Conservation (phyloP, 2,329 filamentous ascomycete species). For the Fusarium sp. region DNA sequence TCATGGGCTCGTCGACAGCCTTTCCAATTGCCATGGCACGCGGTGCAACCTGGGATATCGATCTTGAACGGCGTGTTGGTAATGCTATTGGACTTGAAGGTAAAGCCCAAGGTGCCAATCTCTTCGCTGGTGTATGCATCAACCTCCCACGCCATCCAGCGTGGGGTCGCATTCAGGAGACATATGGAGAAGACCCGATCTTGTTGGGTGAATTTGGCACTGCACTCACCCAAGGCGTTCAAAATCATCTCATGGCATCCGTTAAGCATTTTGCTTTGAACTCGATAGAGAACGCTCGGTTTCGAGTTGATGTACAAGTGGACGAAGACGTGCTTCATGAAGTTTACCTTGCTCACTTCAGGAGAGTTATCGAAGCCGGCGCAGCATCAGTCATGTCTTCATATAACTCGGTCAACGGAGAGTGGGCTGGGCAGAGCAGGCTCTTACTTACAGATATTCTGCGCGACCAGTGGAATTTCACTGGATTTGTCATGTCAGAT, state of each 20-base stretch:
- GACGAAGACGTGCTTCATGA: conserved; percentile 30
- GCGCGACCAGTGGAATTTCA: conserved; percentile 26
- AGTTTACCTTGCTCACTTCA: conserved; percentile 35
- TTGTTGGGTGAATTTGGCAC: conserved; percentile 33
- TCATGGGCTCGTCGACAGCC: conserved; percentile 23
- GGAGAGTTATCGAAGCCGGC: conserved; percentile 24
- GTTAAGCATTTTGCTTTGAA: conserved; percentile 40
- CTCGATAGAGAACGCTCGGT: conserved; percentile 38
- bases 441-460: conserved; percentile 28
- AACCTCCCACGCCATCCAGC: conserved; percentile 39
- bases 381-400: conserved; percentile 29
- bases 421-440: conserved; percentile 33
- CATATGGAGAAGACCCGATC: conserved; percentile 36
- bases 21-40: conserved; percentile 37
- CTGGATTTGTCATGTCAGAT: conserved; percentile 30
- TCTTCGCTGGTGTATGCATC: conserved; percentile 34
- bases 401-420: conserved; percentile 34
- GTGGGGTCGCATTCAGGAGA: conserved; percentile 39
- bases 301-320: conserved; percentile 33
- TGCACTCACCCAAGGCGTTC: conserved; percentile 25
- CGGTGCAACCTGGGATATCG: conserved; percentile 35
- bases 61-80: conserved; percentile 29
- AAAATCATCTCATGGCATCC: conserved; percentile 36
- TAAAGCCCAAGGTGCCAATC: conserved; percentile 31
- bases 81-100: conserved; percentile 34